Percentiles rank a stretch among this genome's conserved stretches.
These are phyloP conservation scores for Euphorbia corollata DNA, from an alignment of 441 rosid genomes.

Conservation along the genomic window DNA sequence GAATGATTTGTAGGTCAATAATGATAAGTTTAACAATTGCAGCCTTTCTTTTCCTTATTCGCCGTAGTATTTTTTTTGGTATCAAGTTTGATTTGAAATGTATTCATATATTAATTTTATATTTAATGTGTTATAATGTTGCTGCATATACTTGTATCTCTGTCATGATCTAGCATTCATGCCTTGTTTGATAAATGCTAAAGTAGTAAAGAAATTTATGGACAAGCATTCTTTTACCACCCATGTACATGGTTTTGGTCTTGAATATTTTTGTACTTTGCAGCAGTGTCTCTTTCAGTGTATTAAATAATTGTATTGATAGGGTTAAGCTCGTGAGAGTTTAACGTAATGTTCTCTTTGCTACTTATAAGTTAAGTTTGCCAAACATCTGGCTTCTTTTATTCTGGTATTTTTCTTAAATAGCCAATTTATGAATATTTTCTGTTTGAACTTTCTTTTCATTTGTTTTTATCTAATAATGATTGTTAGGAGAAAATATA, in stretches of 20 bases:
- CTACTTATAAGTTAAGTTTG: neutral
- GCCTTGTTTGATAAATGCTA: neutral
- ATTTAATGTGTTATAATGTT: neutral
- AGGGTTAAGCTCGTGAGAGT: neutral
- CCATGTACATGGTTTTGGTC: too few species aligned
- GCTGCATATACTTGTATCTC: neutral
- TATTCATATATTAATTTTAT: neutral
- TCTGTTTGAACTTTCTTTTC: neutral
- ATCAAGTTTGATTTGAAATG: neutral
- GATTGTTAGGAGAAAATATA: neutral
- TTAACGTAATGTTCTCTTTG: neutral
- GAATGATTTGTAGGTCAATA: neutral
- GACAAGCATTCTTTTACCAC: too few species aligned
- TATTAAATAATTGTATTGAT: neutral
- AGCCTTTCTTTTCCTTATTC: neutral
- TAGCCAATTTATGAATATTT: neutral
- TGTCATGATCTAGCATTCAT: neutral
- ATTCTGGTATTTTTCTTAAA: neutral
- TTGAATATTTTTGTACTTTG: neutral
- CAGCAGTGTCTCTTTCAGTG: neutral
- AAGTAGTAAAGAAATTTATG: too few species aligned
- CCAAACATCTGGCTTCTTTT: slow-evolving; percentile 8
- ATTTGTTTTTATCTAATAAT: neutral
- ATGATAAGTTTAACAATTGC: slow-evolving; percentile 2
- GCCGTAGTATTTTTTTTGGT: neutral